Base-by-base conservation (phyloP, 257 asterid species). In the Haberlea rhodopensis region DNA sequence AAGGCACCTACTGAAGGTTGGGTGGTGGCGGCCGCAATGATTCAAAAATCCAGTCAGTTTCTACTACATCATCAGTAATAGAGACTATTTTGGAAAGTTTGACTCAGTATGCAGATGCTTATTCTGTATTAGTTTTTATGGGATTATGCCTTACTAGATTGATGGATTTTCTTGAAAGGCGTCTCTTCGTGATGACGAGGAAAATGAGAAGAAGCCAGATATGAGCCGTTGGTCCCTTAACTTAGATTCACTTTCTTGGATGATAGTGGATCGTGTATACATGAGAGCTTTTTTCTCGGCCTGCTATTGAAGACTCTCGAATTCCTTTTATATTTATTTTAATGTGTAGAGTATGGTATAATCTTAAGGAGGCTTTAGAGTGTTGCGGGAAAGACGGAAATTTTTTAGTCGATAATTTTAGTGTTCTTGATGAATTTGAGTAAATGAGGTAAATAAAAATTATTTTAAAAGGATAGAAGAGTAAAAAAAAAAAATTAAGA, bases 201-300 rank as follows among this genome's bases (percentile, higher is more conserved):
- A 92, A 80, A 71, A 80, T 66, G 94, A 82, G 70, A 92, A 90
- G 83, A 89, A 76, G 84, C 76, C 87, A 56, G 99, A 92, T 72
- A 90, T 84, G 79, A 71, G 75, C 73, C 84, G 88, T 49, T 85
- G 99, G 99, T 85, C 97, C 48, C 43, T 78, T 65, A 92, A 92
- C 85, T 78, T 92, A 72, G 97, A 92, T 73, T 84, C 94, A 59
- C 75, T 92, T 66, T 85, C 94, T 60, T 87, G 94, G 90, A 71
- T 89, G 81, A 87, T 92, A 57, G 99, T 85, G 23, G 99, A 92
- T 76, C 94, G 99, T 13, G 95, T 80, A 27, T 85, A 87, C 67
- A 89, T 89, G 97, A 97, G 99, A 71, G 96, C 94, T n/a, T 74
- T 92, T 92, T 75, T 90, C 95, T 67, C 97, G 80, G 87, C 95